A percentile compares a stretch with the other conserved stretches of the same genome.
Evolutionary conservation across 768 basidiomycete species (phyloP).

Genomic region (Amyloporia xantha): DNA sequence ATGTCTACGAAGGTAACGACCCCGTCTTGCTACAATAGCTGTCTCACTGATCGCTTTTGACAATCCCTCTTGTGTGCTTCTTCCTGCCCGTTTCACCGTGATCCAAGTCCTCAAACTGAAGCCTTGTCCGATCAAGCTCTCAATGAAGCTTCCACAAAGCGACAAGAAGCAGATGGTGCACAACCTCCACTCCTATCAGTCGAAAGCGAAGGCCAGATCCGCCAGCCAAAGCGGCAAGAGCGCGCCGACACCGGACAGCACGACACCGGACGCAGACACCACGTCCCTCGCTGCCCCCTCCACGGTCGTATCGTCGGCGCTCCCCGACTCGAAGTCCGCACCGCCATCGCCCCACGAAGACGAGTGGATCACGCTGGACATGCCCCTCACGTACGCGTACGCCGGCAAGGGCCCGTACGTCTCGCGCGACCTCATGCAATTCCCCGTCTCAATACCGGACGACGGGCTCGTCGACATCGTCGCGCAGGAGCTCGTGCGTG

Average conservation of each 20-base stretch:
- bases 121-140: slow-evolving; percentile 63
- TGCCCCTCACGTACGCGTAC: slow-evolving; percentile 62
- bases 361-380: slow-evolving; percentile 66
- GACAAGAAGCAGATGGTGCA: slow-evolving; percentile 72
- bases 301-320: slow-evolving; percentile 10
- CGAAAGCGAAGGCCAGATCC: slow-evolving; percentile 5
- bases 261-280: not conserved
- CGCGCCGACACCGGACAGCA: not conserved
- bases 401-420: slow-evolving; percentile 80
- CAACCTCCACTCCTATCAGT: slow-evolving; percentile 33
- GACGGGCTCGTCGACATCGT: slow-evolving; percentile 75
- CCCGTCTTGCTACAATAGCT: not conserved
- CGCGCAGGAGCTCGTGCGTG: slow-evolving; percentile 53
- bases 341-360: slow-evolving; percentile 33
- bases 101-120: slow-evolving; percentile 50
- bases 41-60: too few species aligned
- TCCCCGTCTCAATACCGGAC: slow-evolving; percentile 73
- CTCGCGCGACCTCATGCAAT: slow-evolving; percentile 68
- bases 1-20: slow-evolving; percentile 53
- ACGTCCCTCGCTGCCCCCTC: not conserved
- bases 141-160: slow-evolving; percentile 57
- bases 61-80: too few species aligned
- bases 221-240: not conserved
- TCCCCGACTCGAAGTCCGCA: slow-evolving; percentile 41
- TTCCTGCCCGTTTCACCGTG: not conserved